Percentiles rank a stretch among this genome's conserved stretches.
Evolutionary conservation across 1,139 yeast genomes (phyloP).

Genomic region (Kodamaea sp.): DNA sequence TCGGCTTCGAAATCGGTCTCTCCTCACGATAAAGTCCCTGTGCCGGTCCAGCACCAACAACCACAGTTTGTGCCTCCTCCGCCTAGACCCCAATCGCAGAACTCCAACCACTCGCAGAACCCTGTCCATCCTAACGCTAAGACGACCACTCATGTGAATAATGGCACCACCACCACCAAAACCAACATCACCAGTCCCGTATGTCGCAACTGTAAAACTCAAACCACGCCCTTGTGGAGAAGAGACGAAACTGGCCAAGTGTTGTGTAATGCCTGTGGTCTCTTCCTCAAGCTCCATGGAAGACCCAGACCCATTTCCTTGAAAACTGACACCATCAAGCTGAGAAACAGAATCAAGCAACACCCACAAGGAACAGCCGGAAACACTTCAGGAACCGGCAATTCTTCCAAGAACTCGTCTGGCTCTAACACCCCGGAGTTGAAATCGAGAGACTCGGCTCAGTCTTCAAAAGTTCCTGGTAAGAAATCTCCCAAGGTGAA

Average conservation of each 20-base stretch:
- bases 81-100: conserved; percentile 5
- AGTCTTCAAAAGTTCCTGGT: conserved; percentile 7
- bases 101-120: conserved; percentile 7
- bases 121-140: conserved; percentile 31
- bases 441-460: conserved; percentile 37
- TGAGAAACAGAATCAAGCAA: conserved; percentile 77
- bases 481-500: conserved; percentile 37
- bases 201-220: conserved; percentile 89
- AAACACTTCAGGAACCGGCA: conserved; percentile 14
- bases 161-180: conserved; percentile 48
- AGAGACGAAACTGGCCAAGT: conserved; percentile 93
- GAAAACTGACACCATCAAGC: conserved; percentile 89
- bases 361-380: conserved; percentile 17
- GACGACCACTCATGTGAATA: conserved; percentile 38
- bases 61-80: conserved; percentile 6
- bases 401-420: conserved; percentile 24
- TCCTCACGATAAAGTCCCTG: conserved; percentile 5
- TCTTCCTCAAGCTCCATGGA: conserved; percentile 87
- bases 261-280: conserved; percentile 92
- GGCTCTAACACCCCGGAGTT: conserved; percentile 50
- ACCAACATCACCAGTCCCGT: conserved; percentile 63
- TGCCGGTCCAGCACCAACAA: too few relatives aligned
- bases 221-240: conserved; percentile 94
- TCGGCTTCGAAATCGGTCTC: conserved; percentile 10
- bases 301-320: conserved; percentile 88